phyloP scores from a whole-genome alignment of 345 rosid species.

The Moricandia moricandioides region DNA sequence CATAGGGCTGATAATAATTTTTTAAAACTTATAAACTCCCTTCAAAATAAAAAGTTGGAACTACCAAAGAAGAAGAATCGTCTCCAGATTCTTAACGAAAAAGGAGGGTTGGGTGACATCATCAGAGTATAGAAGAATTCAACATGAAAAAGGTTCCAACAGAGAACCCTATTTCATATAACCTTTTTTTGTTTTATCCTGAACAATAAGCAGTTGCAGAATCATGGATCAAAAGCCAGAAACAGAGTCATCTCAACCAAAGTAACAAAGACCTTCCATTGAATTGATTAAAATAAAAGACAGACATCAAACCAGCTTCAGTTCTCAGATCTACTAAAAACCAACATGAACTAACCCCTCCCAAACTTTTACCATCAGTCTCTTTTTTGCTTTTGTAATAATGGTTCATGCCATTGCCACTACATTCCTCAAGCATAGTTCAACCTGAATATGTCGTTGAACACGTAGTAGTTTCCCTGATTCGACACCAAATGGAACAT shows the following conservation, averaged over 20 bases:
- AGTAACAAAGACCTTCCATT: conserved; percentile 7
- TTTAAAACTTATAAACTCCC: too few species aligned
- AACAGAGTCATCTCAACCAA: conserved; percentile 21
- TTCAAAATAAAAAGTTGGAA: background rate
- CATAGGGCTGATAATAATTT: background rate
- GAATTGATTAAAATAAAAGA: conserved; percentile 4
- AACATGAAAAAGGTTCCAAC: background rate
- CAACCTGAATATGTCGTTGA: conserved; percentile 93
- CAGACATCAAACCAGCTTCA: conserved; percentile 5
- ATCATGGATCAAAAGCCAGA: conserved; percentile 6
- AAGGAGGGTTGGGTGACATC: background rate
- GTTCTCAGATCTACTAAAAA: conserved; percentile 11
- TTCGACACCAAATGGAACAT: conserved; percentile 97
- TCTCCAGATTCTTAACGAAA: background rate
- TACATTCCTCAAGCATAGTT: conserved; percentile 68
- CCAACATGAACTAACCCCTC: background rate
- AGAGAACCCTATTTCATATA: conserved; percentile 1
- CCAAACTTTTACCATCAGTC: background rate
- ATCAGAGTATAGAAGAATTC: too few species aligned
- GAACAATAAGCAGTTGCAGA: background rate
- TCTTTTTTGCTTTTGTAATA: background rate
- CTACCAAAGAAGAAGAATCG: conserved; percentile 17
- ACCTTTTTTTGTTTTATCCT: background rate
- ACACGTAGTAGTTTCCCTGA: conserved; percentile 86
- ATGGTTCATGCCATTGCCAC: conserved; percentile 1